Evolutionary conservation across 805 yeast species (phyloP), one percentile per base, ranked within the genome.

Genomic region (Grigorovia yakushimaensis): DNA sequence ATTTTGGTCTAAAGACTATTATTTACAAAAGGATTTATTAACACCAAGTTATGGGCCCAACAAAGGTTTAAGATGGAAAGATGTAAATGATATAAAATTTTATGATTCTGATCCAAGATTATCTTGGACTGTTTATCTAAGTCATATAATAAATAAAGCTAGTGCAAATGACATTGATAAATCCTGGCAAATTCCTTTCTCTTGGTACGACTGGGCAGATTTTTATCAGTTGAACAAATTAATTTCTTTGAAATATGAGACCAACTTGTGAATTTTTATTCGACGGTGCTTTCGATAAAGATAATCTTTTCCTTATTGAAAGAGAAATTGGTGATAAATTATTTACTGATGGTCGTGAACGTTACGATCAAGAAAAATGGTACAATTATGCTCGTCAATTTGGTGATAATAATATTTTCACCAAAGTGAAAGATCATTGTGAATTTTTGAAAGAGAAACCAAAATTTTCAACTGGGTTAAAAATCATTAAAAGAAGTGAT

Each of bases 191-290:
- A 53, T 77, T 1, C 74, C 76, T 0, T 77, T 78, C 53, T 76
- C 76, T 45, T 78, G 82, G 83, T 73, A 72, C 44, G 83, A 78
- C 51, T 78, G 81, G 79, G 69, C 69, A 0, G 77, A 76, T 53
- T 60, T 75, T 53, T 65, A 73, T 0, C 56, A 58, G 7, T 60
- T 70, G 43, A 69, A 75, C 52, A 65, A 68, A 39, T 57, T 71
- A 27, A 52, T 69, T 3, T 49, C 65, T 1, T 27, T 53, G 11
- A 43, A 47, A 52, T 10, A 45, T 11, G 27, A 42, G 44, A 15
- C 23, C 56, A 2, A 42, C 47, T 17, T 64, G 68, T 48, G 39
- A 49, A 1, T 53, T 59, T 27, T 41, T 61, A 3, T 58, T 54
- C 24, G 53, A 54, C n/a, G 50, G 51, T 8, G 54, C 52, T 5